Evolutionary conservation across 495 filamentous ascomycete genomes (phyloP).

Genomic region (Aspergillus nidulans): DNA sequence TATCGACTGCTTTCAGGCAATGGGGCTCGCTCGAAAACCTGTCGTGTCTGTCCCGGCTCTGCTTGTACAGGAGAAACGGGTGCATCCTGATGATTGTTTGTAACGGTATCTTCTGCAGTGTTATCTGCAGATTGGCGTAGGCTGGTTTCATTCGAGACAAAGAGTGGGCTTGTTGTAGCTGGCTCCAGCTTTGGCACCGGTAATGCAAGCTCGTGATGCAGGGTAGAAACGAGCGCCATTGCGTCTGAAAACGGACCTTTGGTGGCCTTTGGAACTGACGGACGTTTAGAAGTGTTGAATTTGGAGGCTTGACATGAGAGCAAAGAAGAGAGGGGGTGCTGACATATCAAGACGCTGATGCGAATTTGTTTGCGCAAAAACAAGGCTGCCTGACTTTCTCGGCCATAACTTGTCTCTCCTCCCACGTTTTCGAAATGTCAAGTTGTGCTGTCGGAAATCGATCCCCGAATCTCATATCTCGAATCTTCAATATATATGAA

Average conservation of each 20-base stretch:
- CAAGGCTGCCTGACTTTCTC: background rate
- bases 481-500: background rate
- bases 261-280: too few relatives aligned
- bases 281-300: too few relatives aligned
- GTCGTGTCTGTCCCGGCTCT: constrained; percentile 12
- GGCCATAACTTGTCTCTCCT: background rate
- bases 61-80: background rate
- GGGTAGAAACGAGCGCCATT: constrained; percentile 2
- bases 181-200: background rate
- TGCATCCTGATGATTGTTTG: background rate
- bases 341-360: background rate
- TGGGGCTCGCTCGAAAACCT: constrained; percentile 21
- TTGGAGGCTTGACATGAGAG: too few relatives aligned
- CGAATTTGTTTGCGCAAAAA: background rate
- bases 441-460: background rate
- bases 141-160: background rate
- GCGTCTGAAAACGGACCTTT: background rate
- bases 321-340: background rate
- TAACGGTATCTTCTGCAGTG: background rate
- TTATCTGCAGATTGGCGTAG: background rate
- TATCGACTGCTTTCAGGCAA: constrained; percentile 14
- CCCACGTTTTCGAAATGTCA: background rate
- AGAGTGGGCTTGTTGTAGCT: background rate
- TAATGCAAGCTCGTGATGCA: constrained; percentile 3
- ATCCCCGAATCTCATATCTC: background rate